Evolutionary conservation across 805 yeast species (phyloP).

Genomic region (Candida vaughaniae): DNA sequence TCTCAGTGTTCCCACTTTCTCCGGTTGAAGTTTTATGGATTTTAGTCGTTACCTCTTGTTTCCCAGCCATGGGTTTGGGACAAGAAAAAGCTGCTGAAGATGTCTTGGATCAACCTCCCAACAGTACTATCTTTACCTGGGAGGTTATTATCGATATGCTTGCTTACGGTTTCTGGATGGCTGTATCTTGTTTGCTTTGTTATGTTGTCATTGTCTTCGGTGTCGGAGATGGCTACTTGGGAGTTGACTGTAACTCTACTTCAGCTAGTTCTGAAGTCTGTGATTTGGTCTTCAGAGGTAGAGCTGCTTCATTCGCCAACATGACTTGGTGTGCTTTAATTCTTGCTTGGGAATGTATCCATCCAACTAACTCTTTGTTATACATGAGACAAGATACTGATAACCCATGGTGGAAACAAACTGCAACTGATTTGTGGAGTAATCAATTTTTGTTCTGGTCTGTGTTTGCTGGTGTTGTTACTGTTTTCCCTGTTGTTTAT

Average conservation of each 20-base stretch:
- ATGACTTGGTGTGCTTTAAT: conserved; percentile 44
- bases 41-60: conserved; percentile 73
- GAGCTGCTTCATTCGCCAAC: conserved; percentile 38
- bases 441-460: conserved; percentile 41
- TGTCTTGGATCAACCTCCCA: conserved; percentile 37
- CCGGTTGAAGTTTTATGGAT: conserved; percentile 83
- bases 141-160: conserved; percentile 42
- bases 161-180: conserved; percentile 43
- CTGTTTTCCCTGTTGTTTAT: conserved; percentile 41
- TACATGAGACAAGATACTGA: conserved; percentile 37
- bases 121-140: conserved; percentile 37
- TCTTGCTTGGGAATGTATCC: conserved; percentile 42
- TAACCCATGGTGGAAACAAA: conserved; percentile 37
- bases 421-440: conserved; percentile 32
- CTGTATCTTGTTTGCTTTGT: conserved; percentile 37
- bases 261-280: conserved; percentile 22
- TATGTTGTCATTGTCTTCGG: conserved; percentile 39
- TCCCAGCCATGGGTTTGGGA: conserved; percentile 84
- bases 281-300: conserved; percentile 34
- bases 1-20: conserved; percentile 36
- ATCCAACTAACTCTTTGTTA: conserved; percentile 34
- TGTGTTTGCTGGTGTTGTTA: conserved; percentile 31
- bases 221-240: conserved; percentile 39
- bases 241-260: conserved; percentile 32
- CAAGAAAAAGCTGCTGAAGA: conserved; percentile 41